Base-by-base conservation (phyloP, 2,329 filamentous ascomycete species). In the Pestalotiopsis sp. region DNA sequence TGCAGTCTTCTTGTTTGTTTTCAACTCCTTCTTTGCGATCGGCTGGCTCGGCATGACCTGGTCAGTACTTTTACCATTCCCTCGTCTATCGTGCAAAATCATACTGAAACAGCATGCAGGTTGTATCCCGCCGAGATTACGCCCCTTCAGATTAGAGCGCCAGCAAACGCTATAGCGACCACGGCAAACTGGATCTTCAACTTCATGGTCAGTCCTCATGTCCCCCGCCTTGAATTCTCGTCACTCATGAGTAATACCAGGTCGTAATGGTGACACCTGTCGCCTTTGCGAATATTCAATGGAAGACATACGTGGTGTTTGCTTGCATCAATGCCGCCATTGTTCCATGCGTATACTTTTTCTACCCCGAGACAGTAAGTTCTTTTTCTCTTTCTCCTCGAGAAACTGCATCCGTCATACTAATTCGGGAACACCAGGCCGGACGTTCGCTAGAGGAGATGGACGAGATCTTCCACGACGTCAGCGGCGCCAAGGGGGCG, bases 11-110 rank as follows among this genome's bases (percentile, higher is more conserved):
- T 75, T 87, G 4, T 87, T 87, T 69, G 75, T 87, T 20, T 87
- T 87, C 76, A 86, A 87, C 74, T 83, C 83, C 2, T 83, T 86
- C 72, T 87, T 87, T 68, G 83, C 83, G 2, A 70, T 87, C 20
- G 86, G 85, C 36, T 87, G 84, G 85, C 77, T 84, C 0, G 84
- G 84, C 12, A 85, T 86, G 81, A 82, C 84, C 0, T 92, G 88
- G 89, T 64, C 13, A 25, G 61, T n/a, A 11, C 3, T n/a, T 20
- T 41, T 11, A 7, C 3, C 38, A 14, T 20, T 20, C 6, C 23
- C 40, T 25, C 6, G 17, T 6, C 6, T 17, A 31, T 23, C 14
- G 4, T 64, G 6, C 4, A 36, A 13, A 20, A 45, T 23, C 61
- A 4, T n/a, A 49, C 36, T 59, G 14, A 36, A 12, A 12, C 57